These are phyloP conservation scores for Cutaneotrichosporon spelunceum DNA, from an alignment of 1,284 basidiomycete genomes.

Conservation along the genomic window DNA sequence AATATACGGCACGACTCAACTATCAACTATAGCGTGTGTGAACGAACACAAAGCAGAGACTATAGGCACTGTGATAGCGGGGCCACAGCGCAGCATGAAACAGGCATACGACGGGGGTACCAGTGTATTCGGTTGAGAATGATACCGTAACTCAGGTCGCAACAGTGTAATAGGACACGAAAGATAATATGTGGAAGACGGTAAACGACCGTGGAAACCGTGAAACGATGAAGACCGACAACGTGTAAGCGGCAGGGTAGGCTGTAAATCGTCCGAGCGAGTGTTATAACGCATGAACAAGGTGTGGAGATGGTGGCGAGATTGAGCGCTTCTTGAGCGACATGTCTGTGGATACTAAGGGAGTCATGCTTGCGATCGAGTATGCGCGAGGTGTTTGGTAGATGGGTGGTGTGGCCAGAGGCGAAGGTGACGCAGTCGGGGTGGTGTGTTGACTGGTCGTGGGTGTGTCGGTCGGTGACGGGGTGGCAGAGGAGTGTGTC, in stretches of 20 bases:
- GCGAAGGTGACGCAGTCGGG: background rate
- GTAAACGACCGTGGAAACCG: background rate
- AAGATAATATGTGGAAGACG: background rate
- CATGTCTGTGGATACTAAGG: background rate
- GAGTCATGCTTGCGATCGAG: background rate
- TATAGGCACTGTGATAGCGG: conserved; percentile 1
- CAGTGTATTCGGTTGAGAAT: no score
- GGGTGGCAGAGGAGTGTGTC: background rate
- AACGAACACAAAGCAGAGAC: background rate
- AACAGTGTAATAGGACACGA: background rate
- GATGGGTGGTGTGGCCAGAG: background rate
- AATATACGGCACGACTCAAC: background rate
- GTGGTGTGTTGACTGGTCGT: background rate
- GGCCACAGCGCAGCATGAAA: background rate
- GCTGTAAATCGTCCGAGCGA: background rate
- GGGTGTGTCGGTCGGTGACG: background rate
- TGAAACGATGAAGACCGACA: no score
- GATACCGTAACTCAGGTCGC: no score
- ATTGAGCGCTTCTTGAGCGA: background rate
- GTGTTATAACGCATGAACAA: background rate
- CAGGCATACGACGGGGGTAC: background rate
- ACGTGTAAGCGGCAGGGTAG: background rate
- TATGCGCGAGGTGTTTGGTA: background rate
- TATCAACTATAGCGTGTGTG: background rate
- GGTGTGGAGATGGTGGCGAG: background rate